These are phyloP conservation scores for Diutina sp. DNA, from an alignment of 1,139 yeast species.

Conservation along the genomic window DNA sequence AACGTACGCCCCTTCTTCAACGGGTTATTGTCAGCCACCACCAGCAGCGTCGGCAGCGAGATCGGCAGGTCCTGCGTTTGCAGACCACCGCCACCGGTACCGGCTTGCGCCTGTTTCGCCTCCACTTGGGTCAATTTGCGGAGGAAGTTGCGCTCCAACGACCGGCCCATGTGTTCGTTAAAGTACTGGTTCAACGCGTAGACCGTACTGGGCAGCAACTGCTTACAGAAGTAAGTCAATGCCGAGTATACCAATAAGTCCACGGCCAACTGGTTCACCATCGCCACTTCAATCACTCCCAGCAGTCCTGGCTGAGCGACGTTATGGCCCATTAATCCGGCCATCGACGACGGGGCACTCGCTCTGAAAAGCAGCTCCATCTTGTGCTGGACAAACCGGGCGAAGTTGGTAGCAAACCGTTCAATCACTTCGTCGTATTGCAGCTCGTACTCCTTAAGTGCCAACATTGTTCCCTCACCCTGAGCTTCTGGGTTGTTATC, in stretches of 20 bases:
- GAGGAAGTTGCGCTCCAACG: neutral
- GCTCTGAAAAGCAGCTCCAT: slow-evolving; percentile 17
- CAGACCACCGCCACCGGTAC: neutral
- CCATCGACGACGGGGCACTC: neutral
- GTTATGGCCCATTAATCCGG: neutral
- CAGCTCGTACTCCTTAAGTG: slow-evolving; percentile 54
- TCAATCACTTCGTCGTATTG: slow-evolving; percentile 47
- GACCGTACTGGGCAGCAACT: neutral
- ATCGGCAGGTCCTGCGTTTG: neutral
- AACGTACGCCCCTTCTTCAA: neutral
- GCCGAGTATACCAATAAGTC: neutral
- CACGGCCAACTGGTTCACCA: neutral
- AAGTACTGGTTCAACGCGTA: neutral
- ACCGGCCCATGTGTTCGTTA: neutral
- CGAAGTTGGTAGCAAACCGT: slow-evolving; percentile 39
- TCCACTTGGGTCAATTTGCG: neutral
- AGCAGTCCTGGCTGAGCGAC: neutral
- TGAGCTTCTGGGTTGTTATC: slow-evolving; percentile 19
- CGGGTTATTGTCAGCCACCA: neutral
- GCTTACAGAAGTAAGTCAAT: neutral
- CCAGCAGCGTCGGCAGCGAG: slow-evolving; percentile 1
- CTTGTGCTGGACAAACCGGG: slow-evolving; percentile 24
- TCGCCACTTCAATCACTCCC: neutral
- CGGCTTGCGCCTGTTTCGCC: neutral
- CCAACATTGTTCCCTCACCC: slow-evolving; percentile 57